phyloP scores from a whole-genome alignment of 352 stramenopile species.

The Phytophthora palmivora region DNA sequence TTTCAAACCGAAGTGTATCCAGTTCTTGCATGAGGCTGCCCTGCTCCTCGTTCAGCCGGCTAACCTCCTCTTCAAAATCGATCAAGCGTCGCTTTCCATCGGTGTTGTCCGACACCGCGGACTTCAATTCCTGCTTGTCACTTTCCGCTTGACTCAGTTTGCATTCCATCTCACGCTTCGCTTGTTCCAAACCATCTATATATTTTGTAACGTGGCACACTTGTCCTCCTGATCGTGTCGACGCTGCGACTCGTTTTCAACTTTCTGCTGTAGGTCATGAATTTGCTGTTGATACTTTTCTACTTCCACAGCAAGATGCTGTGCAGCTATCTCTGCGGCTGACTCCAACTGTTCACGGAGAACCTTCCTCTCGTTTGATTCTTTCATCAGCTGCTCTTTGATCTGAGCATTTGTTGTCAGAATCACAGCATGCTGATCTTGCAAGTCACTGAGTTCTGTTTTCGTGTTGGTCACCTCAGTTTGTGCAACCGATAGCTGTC shows the following conservation, averaged over 20 bases:
- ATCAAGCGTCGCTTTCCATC: slow-evolving; percentile 6
- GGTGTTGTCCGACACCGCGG: slow-evolving; percentile 15
- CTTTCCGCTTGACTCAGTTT: slow-evolving; percentile 32
- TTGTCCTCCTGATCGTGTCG: slow-evolving; percentile 30
- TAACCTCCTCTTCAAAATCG: slow-evolving; percentile 39
- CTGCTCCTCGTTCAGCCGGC: slow-evolving; percentile 23
- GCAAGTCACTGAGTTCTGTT: slow-evolving; percentile 41
- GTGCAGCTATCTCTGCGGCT: slow-evolving; percentile 12
- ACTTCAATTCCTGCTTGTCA: slow-evolving; percentile 29
- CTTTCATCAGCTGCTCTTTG: slow-evolving; percentile 64
- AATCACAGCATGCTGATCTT: slow-evolving; percentile 47
- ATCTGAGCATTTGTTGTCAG: slow-evolving; percentile 55
- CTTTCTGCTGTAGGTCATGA: slow-evolving; percentile 17
- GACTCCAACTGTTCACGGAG: slow-evolving; percentile 48
- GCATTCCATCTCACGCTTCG: slow-evolving; percentile 17
- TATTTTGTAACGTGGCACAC: slow-evolving; percentile 19
- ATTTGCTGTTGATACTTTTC: slow-evolving; percentile 26
- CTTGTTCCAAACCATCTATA: slow-evolving; percentile 24
- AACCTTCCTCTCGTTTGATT: slow-evolving; percentile 53
- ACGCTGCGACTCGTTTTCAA: slow-evolving; percentile 17
- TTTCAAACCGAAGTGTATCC: slow-evolving; percentile 20
- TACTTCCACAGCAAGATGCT: neutral
- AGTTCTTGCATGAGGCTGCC: slow-evolving; percentile 31
- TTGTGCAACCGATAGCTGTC: slow-evolving; percentile 12
- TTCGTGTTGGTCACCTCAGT: slow-evolving; percentile 30